Conservation (phyloP, 1,284 basidiomycete genomes). For the Paramarasmius palmivorus region DNA sequence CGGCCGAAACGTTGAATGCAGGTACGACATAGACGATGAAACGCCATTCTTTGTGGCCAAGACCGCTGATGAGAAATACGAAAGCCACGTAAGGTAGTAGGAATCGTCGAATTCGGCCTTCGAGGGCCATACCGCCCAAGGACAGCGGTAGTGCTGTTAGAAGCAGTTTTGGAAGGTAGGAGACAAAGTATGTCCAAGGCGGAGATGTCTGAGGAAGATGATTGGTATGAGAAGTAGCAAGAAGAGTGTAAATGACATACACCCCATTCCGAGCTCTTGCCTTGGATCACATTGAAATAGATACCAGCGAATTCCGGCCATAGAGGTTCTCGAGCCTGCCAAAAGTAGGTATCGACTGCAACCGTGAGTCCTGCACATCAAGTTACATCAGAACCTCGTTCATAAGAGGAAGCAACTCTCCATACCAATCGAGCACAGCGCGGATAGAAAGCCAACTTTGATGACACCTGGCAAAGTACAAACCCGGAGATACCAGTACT, state of each 20-base stretch:
- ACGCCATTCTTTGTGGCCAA: slow-evolving; percentile 95
- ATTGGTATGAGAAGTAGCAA: slow-evolving; percentile 7
- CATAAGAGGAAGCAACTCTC: not conserved
- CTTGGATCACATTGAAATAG: slow-evolving; percentile 87
- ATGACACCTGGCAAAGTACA: slow-evolving; percentile 49
- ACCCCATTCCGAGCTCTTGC: slow-evolving; percentile 92
- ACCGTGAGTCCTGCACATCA: slow-evolving; percentile 61
- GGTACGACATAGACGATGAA: slow-evolving; percentile 92
- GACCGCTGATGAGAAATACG: slow-evolving; percentile 66
- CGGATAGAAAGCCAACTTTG: slow-evolving; percentile 53
- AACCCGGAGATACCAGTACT: slow-evolving; percentile 49
- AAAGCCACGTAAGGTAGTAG: slow-evolving; percentile 58
- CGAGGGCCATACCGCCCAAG: slow-evolving; percentile 47
- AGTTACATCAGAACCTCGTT: not conserved
- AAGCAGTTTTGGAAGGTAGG: slow-evolving; percentile 79
- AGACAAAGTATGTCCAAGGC: slow-evolving; percentile 67
- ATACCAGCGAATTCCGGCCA: slow-evolving; percentile 89
- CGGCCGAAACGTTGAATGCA: slow-evolving; percentile 78
- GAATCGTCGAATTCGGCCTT: slow-evolving; percentile 50
- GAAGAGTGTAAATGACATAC: slow-evolving; percentile 47
- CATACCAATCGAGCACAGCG: slow-evolving; percentile 58
- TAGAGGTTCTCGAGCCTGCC: slow-evolving; percentile 57
- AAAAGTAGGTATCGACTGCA: slow-evolving; percentile 85
- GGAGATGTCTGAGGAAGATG: slow-evolving; percentile 66
- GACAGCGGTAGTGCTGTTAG: slow-evolving; percentile 68